A percentile compares a stretch with the other conserved stretches of the same genome.
These are phyloP conservation scores for Aristolochia contorta DNA, from an alignment of 164 flowering plant genomes.

Conservation along the genomic window DNA sequence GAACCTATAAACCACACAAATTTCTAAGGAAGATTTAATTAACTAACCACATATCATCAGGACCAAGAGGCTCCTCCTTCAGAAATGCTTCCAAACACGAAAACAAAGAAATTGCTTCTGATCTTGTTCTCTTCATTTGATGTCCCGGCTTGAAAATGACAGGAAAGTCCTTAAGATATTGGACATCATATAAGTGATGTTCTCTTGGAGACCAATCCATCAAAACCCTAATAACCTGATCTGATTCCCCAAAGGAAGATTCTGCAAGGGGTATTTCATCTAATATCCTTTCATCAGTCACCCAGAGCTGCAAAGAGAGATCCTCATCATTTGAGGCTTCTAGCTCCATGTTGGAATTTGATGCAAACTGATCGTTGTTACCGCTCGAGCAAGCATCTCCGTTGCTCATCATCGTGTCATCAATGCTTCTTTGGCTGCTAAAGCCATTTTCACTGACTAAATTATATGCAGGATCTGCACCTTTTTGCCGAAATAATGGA, in stretches of 20 bases:
- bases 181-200: conserved; percentile 52
- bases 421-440: conserved; percentile 13
- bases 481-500: conserved; percentile 46
- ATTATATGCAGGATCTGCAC: conserved; percentile 18
- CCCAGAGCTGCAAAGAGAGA: conserved; percentile 39
- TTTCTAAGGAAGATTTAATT: not conserved
- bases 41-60: conserved; percentile 89
- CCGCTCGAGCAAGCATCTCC: conserved; percentile 18
- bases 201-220: conserved; percentile 82
- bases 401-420: conserved; percentile 14
- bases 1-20: conserved; percentile 7
- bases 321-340: conserved; percentile 26
- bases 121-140: conserved; percentile 57
- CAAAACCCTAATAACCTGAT: conserved; percentile 30
- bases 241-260: conserved; percentile 32
- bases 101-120: conserved; percentile 76
- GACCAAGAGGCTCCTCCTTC: conserved; percentile 94
- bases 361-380: conserved; percentile 3
- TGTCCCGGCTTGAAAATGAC: conserved; percentile 64
- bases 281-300: conserved; percentile 43
- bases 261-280: conserved; percentile 32
- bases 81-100: conserved; percentile 92
- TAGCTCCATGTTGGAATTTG: conserved; percentile 23
- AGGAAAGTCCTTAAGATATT: conserved; percentile 72
- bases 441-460: conserved; percentile 39